Evolutionary conservation across 1,284 basidiomycete genomes (phyloP), one percentile per base, ranked within the genome.

Genomic region (Trametes sp.): DNA sequence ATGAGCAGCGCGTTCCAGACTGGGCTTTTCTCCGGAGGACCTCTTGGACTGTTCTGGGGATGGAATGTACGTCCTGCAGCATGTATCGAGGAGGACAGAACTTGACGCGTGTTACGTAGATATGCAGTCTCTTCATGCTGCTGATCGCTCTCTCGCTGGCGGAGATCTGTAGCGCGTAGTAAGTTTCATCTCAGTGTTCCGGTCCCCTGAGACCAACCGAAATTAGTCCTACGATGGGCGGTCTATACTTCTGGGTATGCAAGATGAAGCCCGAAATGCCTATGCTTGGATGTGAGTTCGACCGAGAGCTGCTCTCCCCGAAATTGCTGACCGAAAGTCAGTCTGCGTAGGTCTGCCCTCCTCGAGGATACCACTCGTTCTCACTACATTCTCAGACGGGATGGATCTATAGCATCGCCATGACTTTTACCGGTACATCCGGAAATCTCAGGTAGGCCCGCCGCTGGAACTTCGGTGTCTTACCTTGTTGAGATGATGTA

Each of bases 161-260:
- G 11, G 86, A 87, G 68, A 85, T 87, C 36, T 86, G 85, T 65
- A 86, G 85, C 61, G 82, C 85, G 48, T 87, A 84, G 84, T 85
- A 65, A 72, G 83, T 75, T 3, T 48, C 56, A 62, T 5, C 45
- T 29, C 38, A 23, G 51, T 51, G 5, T 23, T 2, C n/a, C 28
- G 19, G 35, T 21, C 14, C 26, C 28, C 21, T 28, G 19, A 19
- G 9, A 16, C 33, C 19, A 49, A 26, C 26, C 5, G 13, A 28
- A 14, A 13, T n/a, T 42, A 85, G 82, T 63, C 83, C 84, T 0
- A 84, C 85, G 1, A 81, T 86, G 78, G 85, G 85, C 21, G 85
- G 84, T 3, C 72, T 87, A 41, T 87, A 87, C 71, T 87, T 86
- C 69, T 87, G 85, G 84, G 85, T 86, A n/a, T 86, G 83, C 75